Evolutionary conservation across 2,329 filamentous ascomycete species (phyloP).

Genomic region (Didymella segeticola): DNA sequence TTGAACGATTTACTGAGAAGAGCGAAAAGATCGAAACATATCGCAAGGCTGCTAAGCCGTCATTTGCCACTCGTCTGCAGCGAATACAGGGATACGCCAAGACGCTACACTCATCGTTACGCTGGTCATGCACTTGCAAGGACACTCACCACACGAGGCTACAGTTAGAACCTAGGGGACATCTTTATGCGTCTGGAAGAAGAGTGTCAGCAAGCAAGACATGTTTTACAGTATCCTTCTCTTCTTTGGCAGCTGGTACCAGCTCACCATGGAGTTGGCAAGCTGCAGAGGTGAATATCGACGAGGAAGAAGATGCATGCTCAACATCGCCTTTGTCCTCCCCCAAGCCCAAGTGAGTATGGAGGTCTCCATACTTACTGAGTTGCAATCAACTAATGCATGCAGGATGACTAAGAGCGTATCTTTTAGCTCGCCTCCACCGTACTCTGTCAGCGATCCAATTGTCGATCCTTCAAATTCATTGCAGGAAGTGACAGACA

Average conservation of each 20-base stretch:
- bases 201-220: conserved; percentile 28
- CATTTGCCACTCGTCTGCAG: conserved; percentile 42
- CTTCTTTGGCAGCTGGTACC: conserved; percentile 21
- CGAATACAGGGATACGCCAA: conserved; percentile 45
- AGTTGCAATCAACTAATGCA: conserved; percentile 11
- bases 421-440: conserved; percentile 44
- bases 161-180: conserved; percentile 40
- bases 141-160: conserved; percentile 43
- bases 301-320: conserved; percentile 34
- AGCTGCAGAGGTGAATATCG: conserved; percentile 38
- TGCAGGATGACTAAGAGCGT: conserved; percentile 40
- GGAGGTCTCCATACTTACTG: background rate
- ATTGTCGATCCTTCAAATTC: conserved; percentile 10
- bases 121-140: conserved; percentile 46
- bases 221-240: conserved; percentile 45
- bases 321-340: conserved; percentile 15
- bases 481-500: conserved; percentile 43
- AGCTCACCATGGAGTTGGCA: conserved; percentile 38
- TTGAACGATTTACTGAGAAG: conserved; percentile 48
- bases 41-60: conserved; percentile 44
- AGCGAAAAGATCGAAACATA: conserved; percentile 47
- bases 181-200: conserved; percentile 29
- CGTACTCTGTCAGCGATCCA: conserved; percentile 40
- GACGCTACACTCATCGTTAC: conserved; percentile 40
- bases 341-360: conserved; percentile 29